A percentile compares a stretch with the other conserved stretches of the same genome.
Evolutionary conservation across 768 basidiomycete genomes (phyloP).

Genomic region (Calvatia gigantea): DNA sequence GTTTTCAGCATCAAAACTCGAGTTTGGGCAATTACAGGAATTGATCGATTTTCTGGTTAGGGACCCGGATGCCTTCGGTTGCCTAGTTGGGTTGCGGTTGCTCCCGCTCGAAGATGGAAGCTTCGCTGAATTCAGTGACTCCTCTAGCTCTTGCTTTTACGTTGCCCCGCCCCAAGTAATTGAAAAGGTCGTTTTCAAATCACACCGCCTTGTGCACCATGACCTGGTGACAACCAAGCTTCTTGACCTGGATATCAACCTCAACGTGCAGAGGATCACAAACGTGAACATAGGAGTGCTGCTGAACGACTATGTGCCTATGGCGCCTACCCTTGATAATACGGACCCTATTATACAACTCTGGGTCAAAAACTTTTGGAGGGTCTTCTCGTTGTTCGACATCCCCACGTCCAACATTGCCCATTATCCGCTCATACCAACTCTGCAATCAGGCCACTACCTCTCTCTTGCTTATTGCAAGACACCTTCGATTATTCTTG

Average conservation of each 20-base stretch:
- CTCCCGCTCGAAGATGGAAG: constrained; percentile 33
- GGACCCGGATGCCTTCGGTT: constrained; percentile 10
- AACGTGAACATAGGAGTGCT: not conserved
- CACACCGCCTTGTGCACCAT: constrained; percentile 5
- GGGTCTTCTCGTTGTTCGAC: constrained; percentile 12
- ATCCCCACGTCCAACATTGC: constrained; percentile 15
- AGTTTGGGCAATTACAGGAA: constrained; percentile 19
- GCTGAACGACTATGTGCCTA: not conserved
- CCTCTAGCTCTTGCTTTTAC: constrained; percentile 19
- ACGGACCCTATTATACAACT: not conserved
- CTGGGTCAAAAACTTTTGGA: constrained; percentile 35
- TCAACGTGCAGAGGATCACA: constrained; percentile 5
- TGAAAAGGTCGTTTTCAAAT: constrained; percentile 20
- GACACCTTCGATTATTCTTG: constrained; percentile 20
- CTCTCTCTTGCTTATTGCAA: constrained; percentile 29
- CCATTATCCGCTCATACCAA: constrained; percentile 32
- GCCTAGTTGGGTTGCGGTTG: constrained; percentile 28
- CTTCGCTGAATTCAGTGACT: constrained; percentile 23
- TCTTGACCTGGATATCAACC: not conserved
- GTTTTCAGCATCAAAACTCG: constrained; percentile 18
- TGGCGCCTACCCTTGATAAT: not conserved
- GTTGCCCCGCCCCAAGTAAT: constrained; percentile 19
- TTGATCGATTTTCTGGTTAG: constrained; percentile 24
- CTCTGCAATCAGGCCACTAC: constrained; percentile 20
- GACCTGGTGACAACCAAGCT: not conserved